Conservation (phyloP, 192 early-diverging fungal species). For the Fimicolochytrium jonesii region DNA sequence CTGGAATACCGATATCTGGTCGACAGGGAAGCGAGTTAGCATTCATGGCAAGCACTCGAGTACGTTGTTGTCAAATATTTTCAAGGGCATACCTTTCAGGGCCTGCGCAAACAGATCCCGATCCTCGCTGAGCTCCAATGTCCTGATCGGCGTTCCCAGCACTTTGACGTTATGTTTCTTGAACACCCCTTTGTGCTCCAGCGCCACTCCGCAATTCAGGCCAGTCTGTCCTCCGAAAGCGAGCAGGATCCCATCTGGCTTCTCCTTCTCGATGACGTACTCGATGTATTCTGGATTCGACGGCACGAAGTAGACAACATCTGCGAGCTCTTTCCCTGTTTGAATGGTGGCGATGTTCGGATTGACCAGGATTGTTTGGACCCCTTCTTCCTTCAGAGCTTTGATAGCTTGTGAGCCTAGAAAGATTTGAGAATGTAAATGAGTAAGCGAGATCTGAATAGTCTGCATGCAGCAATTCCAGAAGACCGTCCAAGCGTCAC, state of each 20-base stretch:
- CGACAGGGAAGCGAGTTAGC: no score
- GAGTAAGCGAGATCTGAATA: background rate
- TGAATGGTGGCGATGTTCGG: conserved; percentile 99
- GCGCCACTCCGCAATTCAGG: conserved; percentile 89
- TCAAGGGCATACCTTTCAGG: conserved; percentile 63
- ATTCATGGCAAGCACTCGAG: no score
- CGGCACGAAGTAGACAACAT: conserved; percentile 97
- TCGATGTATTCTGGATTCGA: conserved; percentile 91
- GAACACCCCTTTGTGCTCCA: conserved; percentile 79
- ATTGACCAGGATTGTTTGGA: conserved; percentile 97
- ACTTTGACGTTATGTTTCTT: conserved; percentile 82
- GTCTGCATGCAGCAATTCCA: conserved; percentile 5
- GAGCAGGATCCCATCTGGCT: conserved; percentile 91
- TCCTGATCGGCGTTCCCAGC: conserved; percentile 91
- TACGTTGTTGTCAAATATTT: no score
- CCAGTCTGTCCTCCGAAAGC: conserved; percentile 98
- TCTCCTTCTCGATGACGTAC: conserved; percentile 93
- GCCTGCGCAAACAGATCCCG: conserved; percentile 93
- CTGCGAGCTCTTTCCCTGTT: conserved; percentile 93
- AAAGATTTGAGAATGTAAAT: no score
- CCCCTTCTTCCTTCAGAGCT: conserved; percentile 93
- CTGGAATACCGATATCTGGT: conserved; percentile 80
- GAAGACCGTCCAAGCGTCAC: no score
- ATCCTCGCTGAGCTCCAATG: conserved; percentile 88
- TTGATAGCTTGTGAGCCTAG: conserved; percentile 95